These are phyloP conservation scores for Metschnikowia kunwiensis DNA, from an alignment of 805 yeast genomes.

Conservation along the genomic window DNA sequence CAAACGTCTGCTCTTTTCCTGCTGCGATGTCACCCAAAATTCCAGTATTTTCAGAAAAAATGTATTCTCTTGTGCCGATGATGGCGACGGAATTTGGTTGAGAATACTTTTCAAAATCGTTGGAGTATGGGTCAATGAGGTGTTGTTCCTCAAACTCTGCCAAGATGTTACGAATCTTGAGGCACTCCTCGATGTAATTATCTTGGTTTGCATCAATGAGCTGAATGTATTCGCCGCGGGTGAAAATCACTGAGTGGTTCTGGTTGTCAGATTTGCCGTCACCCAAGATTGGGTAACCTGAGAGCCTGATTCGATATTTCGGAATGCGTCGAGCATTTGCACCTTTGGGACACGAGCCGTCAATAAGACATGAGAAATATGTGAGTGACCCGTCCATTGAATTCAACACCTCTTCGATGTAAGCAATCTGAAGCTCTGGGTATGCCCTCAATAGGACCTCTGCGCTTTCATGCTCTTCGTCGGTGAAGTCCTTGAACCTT, in stretches of 20 bases:
- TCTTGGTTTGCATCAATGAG: slow-evolving; percentile 86
- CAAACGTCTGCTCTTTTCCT: slow-evolving; percentile 87
- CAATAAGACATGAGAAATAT: slow-evolving; percentile 73
- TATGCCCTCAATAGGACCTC: slow-evolving; percentile 79
- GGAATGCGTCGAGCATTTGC: slow-evolving; percentile 59
- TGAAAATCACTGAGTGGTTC: slow-evolving; percentile 73
- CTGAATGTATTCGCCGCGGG: slow-evolving; percentile 83
- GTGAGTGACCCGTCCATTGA: slow-evolving; percentile 59
- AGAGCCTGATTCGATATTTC: slow-evolving; percentile 69
- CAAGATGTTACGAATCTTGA: slow-evolving; percentile 74
- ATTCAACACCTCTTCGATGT: slow-evolving; percentile 86
- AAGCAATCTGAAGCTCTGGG: slow-evolving; percentile 86
- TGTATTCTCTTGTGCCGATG: slow-evolving; percentile 84
- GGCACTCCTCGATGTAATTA: slow-evolving; percentile 80
- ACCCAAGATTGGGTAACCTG: slow-evolving; percentile 84
- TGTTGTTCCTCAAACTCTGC: slow-evolving; percentile 76
- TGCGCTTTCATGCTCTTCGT: slow-evolving; percentile 75
- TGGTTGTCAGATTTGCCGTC: slow-evolving; percentile 89
- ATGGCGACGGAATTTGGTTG: slow-evolving; percentile 56
- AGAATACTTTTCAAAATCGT: slow-evolving; percentile 9
- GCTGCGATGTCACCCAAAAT: slow-evolving; percentile 87
- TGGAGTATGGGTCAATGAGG: slow-evolving; percentile 16
- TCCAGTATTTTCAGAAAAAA: slow-evolving; percentile 83
- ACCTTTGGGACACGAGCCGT: slow-evolving; percentile 68
- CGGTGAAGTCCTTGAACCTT: slow-evolving; percentile 66